Evolutionary conservation across 306 rosid genomes (phyloP).

Genomic region (Rubus parviflorus): DNA sequence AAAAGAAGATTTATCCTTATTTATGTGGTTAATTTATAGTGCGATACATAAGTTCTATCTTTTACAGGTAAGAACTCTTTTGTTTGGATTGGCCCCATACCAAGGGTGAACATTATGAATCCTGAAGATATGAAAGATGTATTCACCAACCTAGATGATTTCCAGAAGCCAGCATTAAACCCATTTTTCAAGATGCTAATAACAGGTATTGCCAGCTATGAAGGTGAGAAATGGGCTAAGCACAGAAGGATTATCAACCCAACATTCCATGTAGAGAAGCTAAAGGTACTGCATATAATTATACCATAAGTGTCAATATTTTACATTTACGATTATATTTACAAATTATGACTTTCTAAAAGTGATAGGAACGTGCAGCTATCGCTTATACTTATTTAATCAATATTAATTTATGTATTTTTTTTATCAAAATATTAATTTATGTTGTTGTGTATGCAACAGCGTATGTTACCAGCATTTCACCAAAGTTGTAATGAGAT

Average conservation of each 20-base stretch:
- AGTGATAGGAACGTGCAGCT: too few relatives aligned
- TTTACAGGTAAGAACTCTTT: conserved; percentile 4
- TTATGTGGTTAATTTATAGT: too few relatives aligned
- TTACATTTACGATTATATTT: too few relatives aligned
- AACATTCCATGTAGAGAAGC: conserved; percentile 48
- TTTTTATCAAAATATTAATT: too few relatives aligned
- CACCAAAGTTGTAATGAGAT: conserved; percentile 30
- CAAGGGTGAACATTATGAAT: conserved; percentile 44
- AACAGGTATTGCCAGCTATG: conserved; percentile 26
- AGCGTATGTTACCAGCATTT: conserved; percentile 34
- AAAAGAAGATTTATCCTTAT: too few relatives aligned
- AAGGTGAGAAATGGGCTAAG: conserved; percentile 58
- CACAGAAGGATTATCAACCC: conserved; percentile 53
- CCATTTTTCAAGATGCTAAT: conserved; percentile 31
- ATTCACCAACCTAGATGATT: background rate
- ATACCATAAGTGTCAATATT: too few relatives aligned
- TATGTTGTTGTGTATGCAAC: background rate
- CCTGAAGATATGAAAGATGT: conserved; percentile 28
- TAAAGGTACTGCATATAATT: conserved; percentile 41
- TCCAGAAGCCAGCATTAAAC: conserved; percentile 24
- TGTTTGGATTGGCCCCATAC: conserved; percentile 50
- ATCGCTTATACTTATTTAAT: too few relatives aligned
- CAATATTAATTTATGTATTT: too few relatives aligned
- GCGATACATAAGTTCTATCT: conserved; percentile 37
- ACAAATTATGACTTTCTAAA: too few relatives aligned